These are phyloP conservation scores for Luzula sylvatica DNA, from an alignment of 176 grass and related monocot species.

Conservation along the genomic window DNA sequence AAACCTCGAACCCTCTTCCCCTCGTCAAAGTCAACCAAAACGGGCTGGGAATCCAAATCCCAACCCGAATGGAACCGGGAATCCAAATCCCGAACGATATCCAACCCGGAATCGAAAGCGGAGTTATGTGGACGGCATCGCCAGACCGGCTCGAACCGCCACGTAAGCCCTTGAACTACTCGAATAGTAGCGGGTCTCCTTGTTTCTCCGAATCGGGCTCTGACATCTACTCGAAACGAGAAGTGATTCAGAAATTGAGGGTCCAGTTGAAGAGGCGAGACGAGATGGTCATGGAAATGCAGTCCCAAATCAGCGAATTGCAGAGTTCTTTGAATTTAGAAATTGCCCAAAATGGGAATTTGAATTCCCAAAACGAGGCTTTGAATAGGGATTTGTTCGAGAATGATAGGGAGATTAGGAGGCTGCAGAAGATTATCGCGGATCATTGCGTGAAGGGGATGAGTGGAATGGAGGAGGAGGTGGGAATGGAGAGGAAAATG, in stretches of 20 bases:
- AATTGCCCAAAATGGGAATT: constrained; percentile 42
- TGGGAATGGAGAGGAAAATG: constrained; percentile 30
- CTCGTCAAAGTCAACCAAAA: constrained; percentile 57
- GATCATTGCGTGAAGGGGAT: constrained; percentile 46
- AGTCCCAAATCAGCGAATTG: constrained; percentile 67
- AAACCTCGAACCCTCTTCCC: constrained; percentile 44
- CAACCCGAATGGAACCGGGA: too few species aligned
- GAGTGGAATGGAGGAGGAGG: constrained; percentile 50
- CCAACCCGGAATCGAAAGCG: constrained; percentile 15
- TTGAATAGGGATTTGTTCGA: constrained; percentile 71
- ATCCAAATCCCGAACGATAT: too few species aligned
- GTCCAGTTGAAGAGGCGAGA: constrained; percentile 83
- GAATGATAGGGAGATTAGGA: constrained; percentile 61
- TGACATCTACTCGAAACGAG: constrained; percentile 79
- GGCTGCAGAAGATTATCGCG: constrained; percentile 64
- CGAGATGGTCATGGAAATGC: constrained; percentile 94
- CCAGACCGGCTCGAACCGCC: constrained; percentile 77
- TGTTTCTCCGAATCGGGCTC: constrained; percentile 88
- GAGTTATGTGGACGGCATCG: constrained; percentile 66
- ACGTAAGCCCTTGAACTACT: constrained; percentile 64
- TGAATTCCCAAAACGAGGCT: constrained; percentile 71
- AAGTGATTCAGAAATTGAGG: constrained; percentile 87
- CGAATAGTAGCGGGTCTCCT: constrained; percentile 75
- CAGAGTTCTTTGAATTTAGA: constrained; percentile 72
- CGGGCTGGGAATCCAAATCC: not conserved